Evolutionary conservation across 176 grass and related monocot genomes (phyloP).

Genomic region (Echinochloa phyllopogon): DNA sequence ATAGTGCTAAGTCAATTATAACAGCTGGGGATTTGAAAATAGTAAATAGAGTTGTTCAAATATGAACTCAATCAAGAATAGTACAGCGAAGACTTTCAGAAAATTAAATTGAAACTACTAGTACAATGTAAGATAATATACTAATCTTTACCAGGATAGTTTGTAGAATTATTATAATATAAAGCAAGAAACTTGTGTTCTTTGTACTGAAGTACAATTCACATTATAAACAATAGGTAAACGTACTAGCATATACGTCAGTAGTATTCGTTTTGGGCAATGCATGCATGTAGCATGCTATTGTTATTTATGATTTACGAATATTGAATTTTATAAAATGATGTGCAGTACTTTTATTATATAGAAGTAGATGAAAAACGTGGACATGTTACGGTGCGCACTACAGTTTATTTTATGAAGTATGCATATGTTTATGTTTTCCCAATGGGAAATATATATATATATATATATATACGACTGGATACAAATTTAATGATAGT

Average conservation of each 20-base stretch:
- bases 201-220: background rate
- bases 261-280: background rate
- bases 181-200: background rate
- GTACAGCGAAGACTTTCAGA: background rate
- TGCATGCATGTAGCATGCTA: background rate
- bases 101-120: background rate
- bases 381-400: background rate
- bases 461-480: too few relatives aligned
- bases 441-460: background rate
- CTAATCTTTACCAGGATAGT: background rate
- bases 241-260: background rate
- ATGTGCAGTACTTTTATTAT: background rate
- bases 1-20: conserved; percentile 31
- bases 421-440: background rate
- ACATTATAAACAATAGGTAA: background rate
- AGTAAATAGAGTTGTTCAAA: background rate
- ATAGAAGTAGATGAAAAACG: background rate
- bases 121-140: background rate
- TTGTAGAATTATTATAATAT: background rate
- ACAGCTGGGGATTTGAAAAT: background rate
- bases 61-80: conserved; percentile 2
- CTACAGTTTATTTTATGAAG: background rate
- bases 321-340: background rate
- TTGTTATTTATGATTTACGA: background rate
- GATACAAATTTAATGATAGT: background rate